These are phyloP conservation scores for Hyphodiscus hymeniophilus DNA, from an alignment of 495 filamentous ascomycete genomes.

Conservation along the genomic window DNA sequence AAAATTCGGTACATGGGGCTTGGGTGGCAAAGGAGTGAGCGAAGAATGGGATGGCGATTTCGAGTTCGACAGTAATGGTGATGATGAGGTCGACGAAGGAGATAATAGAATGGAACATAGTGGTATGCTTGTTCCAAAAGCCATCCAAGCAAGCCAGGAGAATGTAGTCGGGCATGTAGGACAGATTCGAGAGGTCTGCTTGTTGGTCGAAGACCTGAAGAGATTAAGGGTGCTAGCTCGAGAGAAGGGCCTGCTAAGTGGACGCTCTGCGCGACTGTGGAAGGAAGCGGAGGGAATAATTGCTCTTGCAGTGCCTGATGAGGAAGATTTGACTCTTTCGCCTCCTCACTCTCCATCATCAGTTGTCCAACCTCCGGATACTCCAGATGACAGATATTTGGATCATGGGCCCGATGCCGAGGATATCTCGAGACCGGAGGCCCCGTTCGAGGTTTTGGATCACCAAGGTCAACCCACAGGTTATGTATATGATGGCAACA, in stretches of 20 bases:
- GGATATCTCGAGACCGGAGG: slow-evolving; percentile 33
- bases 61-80: slow-evolving; percentile 37
- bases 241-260: slow-evolving; percentile 55
- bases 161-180: slow-evolving; percentile 80
- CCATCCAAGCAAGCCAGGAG: slow-evolving; percentile 77
- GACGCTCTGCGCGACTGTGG: slow-evolving; percentile 58
- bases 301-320: slow-evolving; percentile 73
- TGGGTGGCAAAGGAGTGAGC: slow-evolving; percentile 62
- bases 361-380: slow-evolving; percentile 18
- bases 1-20: slow-evolving; percentile 84
- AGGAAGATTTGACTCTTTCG: slow-evolving; percentile 48
- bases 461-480: slow-evolving; percentile 29
- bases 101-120: slow-evolving; percentile 36
- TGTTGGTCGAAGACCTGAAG: slow-evolving; percentile 75
- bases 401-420: slow-evolving; percentile 56
- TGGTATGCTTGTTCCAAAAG: slow-evolving; percentile 68
- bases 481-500: slow-evolving; percentile 26
- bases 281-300: slow-evolving; percentile 86
- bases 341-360: slow-evolving; percentile 18
- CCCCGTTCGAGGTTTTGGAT: slow-evolving; percentile 29
- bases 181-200: slow-evolving; percentile 74
- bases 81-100: slow-evolving; percentile 28
- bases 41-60: slow-evolving; percentile 28
- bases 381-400: slow-evolving; percentile 13
- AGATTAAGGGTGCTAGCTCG: slow-evolving; percentile 55